Base-by-base conservation (phyloP, 2,329 filamentous ascomycete genomes). In the Lasiodiplodia sp. region DNA sequence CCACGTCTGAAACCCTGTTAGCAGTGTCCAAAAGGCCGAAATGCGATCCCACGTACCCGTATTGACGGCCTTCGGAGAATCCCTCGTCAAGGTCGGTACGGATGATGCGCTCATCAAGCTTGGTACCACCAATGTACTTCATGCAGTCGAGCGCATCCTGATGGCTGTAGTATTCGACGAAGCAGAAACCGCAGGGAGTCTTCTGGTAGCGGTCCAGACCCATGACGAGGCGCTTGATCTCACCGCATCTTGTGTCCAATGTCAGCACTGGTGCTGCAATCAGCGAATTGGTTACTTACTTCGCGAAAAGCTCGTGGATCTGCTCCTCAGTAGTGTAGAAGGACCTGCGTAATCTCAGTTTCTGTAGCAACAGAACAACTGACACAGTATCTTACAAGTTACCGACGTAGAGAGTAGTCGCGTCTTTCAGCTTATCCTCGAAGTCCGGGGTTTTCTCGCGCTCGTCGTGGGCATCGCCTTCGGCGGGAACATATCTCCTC, bases 271-370 rank as follows among this genome's bases (percentile, higher is more conserved):
- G n/a, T 25, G 10, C 23, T 18, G 25, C 14, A 4, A 23, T 12
- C 18, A 14, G 4, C 16, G 2, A 51, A n/a, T 47, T 21, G 49
- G 4, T 25, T 37, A 63, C 82, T 71, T 75, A 95, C 86, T 97
- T 97, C 69, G 91, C 90, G 81, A 97, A 97, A 58, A 97, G 89
- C 82, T 98, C 95, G 81, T 98, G 95, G 70, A 99, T 97, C 80
- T 99, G 96, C 83, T 99, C 96, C 80, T 99, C 96, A 68, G 96
- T 99, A 28, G 96, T 99, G 86, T 97, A 97, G 84, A 97, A 97
- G 51, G 94, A 97, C 67, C 92, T 94, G n/a, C 12, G 34, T 12
- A 25, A 44, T 34, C 21, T 66, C 31, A 66, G 63, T 31, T 31
- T 25, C 38, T 38, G 31, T 44, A 14, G 7, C n/a, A 12, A 52